Evolutionary conservation across 176 grass and related monocot genomes (phyloP), one percentile per base, ranked within the genome.

Genomic region (Musa schizocarpa): DNA sequence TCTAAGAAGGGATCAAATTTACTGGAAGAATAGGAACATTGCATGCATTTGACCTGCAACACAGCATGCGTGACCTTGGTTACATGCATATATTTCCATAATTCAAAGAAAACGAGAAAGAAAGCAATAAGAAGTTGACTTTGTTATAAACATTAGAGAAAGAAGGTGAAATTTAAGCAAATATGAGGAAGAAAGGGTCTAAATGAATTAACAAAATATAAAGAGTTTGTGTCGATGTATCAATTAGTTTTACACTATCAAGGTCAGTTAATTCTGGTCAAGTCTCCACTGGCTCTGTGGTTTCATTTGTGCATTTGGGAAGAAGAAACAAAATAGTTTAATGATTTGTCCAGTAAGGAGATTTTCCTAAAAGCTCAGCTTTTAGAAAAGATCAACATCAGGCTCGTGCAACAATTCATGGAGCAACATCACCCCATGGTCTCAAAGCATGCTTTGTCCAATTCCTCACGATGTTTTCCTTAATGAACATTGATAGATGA

Each of bases 1-100:
- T 99, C 95, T 77, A 94, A 83, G 80, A 99, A 99, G 66, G 95
- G 95, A 76, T 99, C 95, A 69, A 87, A 94, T 74, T 86, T 94
- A 63, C 91, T 99, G 65, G 91, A 99, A 77, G 88, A 94, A 57
- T 91, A 86, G 9, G 68, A 88, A 81, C 95, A 99, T 23, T 77
- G 81, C 17, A 72, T 89, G 82, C 95, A 99, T 89, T 83, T 99
- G 63, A 99, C 95, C 95, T 99, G 88, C 13, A 82, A 74, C 66
- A 65, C 19, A 27, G 48, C 58, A 72, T 25, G 79, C 6, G 19
- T 52, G 50, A 73, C 69, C 12, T 24, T 26, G 65, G 59, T 63
- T 63, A 51, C 63, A 70, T 65, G 78, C 11, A 9, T 49, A 70
- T 52, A 82, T 52, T 72, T 58, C 25, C 8, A 74, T 34, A 62